Base-by-base conservation (phyloP, 2,329 filamentous ascomycete genomes). In the Neopestalotiopsis rosae region DNA sequence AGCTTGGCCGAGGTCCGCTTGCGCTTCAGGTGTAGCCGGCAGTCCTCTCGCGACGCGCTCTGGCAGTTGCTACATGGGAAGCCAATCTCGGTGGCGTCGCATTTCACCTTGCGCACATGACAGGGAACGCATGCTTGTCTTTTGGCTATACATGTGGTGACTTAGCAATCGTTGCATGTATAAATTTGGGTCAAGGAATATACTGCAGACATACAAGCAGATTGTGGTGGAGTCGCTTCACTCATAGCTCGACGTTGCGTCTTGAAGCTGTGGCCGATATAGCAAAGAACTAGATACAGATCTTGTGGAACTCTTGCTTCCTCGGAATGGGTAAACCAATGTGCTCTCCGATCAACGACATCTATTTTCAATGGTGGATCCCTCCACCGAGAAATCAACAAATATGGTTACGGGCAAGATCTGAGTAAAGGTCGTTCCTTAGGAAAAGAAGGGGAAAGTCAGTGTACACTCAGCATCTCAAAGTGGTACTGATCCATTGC, bases 71-170 rank as follows among this genome's bases (percentile, higher is more conserved):
- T 20, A n/a, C 67, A 68, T 1, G 67, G 67, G 17, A 68, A 68
- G 17, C 67, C 67, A 30, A 68, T 32, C 32, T 68, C 67, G 20
- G 63, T 62, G 40, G 67, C 67, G 17, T 68, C 67, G 38, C 67
- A 68, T 42, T 49, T 65, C 28, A 68, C 61, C 57, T 68, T 65
- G 42, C 67, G 38, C 20, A 45, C 32, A 38, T 68, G 67, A 17
- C 67, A 68, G 7, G 45, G 57, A 7, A 38, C 57, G 30, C 57
- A 59, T 59, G 57, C 57, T 59, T 59, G 57, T 24, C 57, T 30
- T 28, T 52, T 52, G 14, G 57, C 57, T 59, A 14, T 24, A 24
- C 1, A 12, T 6, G 1, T 17, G 20, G 57, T 59, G 20, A n/a
- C 7, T 52, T 17, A 52, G 45, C 20, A 5, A 10, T 52, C 9